Evolutionary conservation across 805 yeast genomes (phyloP).

Genomic region (Hanseniaspora clermontiae): DNA sequence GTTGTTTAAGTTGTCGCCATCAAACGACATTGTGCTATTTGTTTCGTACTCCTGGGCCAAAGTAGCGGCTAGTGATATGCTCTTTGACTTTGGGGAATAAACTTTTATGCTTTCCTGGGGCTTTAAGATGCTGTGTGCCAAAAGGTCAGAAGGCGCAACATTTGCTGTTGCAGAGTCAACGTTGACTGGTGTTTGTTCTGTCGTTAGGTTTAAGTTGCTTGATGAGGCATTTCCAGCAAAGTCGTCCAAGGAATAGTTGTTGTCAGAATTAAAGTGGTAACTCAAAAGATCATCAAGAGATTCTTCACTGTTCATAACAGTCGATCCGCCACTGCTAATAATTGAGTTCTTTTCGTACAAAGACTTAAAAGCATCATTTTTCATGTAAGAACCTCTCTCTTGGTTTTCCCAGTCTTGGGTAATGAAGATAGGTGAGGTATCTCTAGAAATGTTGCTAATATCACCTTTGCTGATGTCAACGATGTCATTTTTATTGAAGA

Average conservation of each 20-base stretch:
- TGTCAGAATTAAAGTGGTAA: not conserved
- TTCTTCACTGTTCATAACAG: not conserved
- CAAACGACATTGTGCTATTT: not conserved
- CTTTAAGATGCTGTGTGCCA: not conserved
- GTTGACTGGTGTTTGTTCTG: not conserved
- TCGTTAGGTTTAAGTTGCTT: not conserved
- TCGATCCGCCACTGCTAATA: slow-evolving; percentile 4
- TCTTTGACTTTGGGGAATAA: not conserved
- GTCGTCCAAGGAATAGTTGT: not conserved
- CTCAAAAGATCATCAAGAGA: slow-evolving; percentile 1
- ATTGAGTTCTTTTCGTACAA: not conserved
- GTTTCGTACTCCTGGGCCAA: not conserved
- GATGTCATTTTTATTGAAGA: not conserved
- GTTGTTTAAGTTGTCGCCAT: not conserved
- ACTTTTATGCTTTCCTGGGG: not conserved
- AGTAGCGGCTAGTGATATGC: not conserved
- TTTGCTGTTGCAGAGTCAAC: not conserved
- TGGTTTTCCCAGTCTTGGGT: not conserved
- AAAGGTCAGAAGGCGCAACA: not conserved
- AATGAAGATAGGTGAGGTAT: slow-evolving; percentile 9
- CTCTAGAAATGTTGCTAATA: not conserved
- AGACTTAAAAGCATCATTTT: not conserved
- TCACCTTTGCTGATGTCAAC: not conserved
- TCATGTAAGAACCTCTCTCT: not conserved
- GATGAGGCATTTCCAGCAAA: not conserved